These are phyloP conservation scores for Melocanna baccifera DNA, from an alignment of 176 grass and related monocot species.

Conservation along the genomic window DNA sequence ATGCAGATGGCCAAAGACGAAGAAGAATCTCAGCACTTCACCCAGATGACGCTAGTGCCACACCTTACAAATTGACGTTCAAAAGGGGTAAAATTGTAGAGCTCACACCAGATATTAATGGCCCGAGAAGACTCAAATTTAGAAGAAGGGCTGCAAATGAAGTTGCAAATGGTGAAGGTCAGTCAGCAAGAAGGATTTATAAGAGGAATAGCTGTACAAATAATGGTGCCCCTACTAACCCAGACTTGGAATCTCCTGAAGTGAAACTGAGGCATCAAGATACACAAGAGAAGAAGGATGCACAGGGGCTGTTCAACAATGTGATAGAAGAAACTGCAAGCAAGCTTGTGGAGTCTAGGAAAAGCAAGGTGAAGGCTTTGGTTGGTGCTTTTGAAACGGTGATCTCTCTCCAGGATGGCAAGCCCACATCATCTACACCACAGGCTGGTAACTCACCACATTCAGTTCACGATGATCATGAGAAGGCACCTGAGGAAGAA, in stretches of 20 bases:
- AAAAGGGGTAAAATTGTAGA: constrained; percentile 80
- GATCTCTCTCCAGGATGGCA: constrained; percentile 88
- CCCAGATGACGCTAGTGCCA: constrained; percentile 42
- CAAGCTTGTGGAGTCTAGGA: constrained; percentile 84
- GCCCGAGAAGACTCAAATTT: constrained; percentile 67
- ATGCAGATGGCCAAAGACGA: constrained; percentile 26
- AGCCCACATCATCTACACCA: constrained; percentile 47
- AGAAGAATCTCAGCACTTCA: constrained; percentile 35
- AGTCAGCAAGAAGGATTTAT: constrained; percentile 41
- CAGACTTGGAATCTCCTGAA: constrained; percentile 41
- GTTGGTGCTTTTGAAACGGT: constrained; percentile 96
- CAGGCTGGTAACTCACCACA: constrained; percentile 35
- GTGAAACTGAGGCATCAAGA: constrained; percentile 75
- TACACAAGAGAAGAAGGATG: constrained; percentile 73
- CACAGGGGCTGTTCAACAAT: constrained; percentile 85
- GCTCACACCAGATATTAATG: constrained; percentile 51
- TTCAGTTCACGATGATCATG: constrained; percentile 18
- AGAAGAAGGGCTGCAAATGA: constrained; percentile 60
- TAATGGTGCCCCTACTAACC: constrained; percentile 18
- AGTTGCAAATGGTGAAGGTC: constrained; percentile 32
- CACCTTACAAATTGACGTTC: constrained; percentile 79
- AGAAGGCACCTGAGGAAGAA: constrained; percentile 15
- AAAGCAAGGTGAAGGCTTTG: constrained; percentile 96
- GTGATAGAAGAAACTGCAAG: constrained; percentile 95
- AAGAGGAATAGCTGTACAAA: constrained; percentile 41